Evolutionary conservation across 306 rosid species (phyloP), one percentile per base, ranked within the genome.

Genomic region (Vicia faba): DNA sequence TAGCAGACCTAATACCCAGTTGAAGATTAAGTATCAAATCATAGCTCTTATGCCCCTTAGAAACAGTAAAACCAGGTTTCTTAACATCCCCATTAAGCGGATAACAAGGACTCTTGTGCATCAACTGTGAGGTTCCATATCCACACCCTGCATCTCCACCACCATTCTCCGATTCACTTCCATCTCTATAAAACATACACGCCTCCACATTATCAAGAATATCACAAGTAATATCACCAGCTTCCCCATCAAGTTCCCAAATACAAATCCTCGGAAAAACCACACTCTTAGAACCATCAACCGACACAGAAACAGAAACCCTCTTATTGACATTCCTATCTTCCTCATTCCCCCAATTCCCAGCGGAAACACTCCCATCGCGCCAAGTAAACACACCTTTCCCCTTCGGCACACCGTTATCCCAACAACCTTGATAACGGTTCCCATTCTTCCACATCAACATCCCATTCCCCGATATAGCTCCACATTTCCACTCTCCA

Each of bases 211-310:
- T 72, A 57, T 78, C 85, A 68, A 83, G 82, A 44, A 83, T 80
- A 26, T 33, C 38, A 33, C 38, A 33, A 33, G 38, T 33, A 33
- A 33, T 33, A 33, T 33, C 38, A 7, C 38, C 87, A 66, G 84
- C 87, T 69, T 83, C 87, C 0, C 78, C 84, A 61, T 83, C 87
- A 66, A 77, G 69, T 43, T 83, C 87, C 87, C 82, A 83, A 33
- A 83, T 83, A 23, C 84, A 83, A 73, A 83, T 80, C 78, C 87
- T 64, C 0, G 84, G 84, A 44, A 83, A 77, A 57, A 19, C 56
- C 61, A 74, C 87, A 67, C 64, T 77, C 82, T 66, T 79, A 6
- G 26, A 64, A 9, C 69, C 77, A 69, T 79, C 80, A 25, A 70
- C 18, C 2, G 78, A 72, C 11, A 61, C 14, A 10, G 31, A 50